Evolutionary conservation across 495 filamentous ascomycete genomes (phyloP).

Genomic region (Xylaria scruposa): DNA sequence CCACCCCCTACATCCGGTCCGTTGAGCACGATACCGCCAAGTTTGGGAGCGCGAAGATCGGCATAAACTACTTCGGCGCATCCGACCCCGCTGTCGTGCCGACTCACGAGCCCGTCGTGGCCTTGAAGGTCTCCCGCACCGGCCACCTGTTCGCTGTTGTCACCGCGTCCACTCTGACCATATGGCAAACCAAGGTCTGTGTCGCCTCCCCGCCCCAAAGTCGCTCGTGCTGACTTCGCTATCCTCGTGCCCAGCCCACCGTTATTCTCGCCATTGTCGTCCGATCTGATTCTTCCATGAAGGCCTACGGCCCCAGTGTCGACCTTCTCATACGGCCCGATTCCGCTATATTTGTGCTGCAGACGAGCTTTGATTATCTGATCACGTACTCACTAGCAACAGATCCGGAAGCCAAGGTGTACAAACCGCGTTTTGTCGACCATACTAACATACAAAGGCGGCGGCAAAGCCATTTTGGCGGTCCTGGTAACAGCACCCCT

Average conservation of each 20-base stretch:
- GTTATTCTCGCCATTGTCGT: conserved; percentile 84
- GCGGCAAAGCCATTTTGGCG: conserved; percentile 73
- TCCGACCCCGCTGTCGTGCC: conserved; percentile 33
- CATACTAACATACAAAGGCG: conserved; percentile 70
- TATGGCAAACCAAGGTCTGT: conserved; percentile 95
- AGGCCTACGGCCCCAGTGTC: conserved; percentile 83
- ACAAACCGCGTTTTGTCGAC: conserved; percentile 76
- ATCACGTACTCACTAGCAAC: conserved; percentile 94
- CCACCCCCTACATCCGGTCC: conserved; percentile 59
- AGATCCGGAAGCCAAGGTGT: conserved; percentile 81
- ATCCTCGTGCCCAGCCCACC: conserved; percentile 69
- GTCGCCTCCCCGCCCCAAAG: conserved; percentile 1
- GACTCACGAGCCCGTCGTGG: conserved; percentile 68
- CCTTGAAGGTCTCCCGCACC: conserved; percentile 77
- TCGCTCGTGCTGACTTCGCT: conserved; percentile 19
- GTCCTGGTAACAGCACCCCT: conserved; percentile 58
- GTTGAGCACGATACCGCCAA: conserved; percentile 57
- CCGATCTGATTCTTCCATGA: conserved; percentile 77
- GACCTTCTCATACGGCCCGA: conserved; percentile 89
- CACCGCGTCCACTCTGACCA: conserved; percentile 77
- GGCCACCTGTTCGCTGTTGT: conserved; percentile 91
- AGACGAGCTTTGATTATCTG: conserved; percentile 84
- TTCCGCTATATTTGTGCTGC: conserved; percentile 88
- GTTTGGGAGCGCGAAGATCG: conserved; percentile 31
- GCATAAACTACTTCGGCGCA: conserved; percentile 9